Percentiles rank a stretch among this genome's conserved stretches.
Conservation (phyloP, 1,284 basidiomycete species). For the Hortiboletus rubellus region DNA sequence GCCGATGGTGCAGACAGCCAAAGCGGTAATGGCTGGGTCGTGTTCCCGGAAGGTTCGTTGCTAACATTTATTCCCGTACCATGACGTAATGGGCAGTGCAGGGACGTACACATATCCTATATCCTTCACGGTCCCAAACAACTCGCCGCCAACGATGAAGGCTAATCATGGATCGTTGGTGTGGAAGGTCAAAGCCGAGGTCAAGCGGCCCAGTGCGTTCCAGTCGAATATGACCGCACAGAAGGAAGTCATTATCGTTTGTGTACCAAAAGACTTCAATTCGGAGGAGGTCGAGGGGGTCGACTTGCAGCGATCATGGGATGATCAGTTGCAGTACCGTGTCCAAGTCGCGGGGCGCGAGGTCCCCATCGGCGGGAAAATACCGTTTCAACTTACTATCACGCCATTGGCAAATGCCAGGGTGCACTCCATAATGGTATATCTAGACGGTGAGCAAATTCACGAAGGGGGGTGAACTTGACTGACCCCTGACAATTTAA, state of each 20-base stretch:
- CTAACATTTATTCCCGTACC: slow-evolving; percentile 18
- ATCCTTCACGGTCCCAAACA: slow-evolving; percentile 82
- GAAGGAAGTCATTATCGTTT: slow-evolving; percentile 77
- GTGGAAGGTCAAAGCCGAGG: slow-evolving; percentile 83
- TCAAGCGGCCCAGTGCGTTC: slow-evolving; percentile 83
- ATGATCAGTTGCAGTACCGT: slow-evolving; percentile 84
- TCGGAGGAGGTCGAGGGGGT: slow-evolving; percentile 70
- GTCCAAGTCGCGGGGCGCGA: slow-evolving; percentile 80
- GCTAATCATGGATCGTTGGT: slow-evolving; percentile 78
- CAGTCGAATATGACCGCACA: slow-evolving; percentile 70
- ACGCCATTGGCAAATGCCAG: slow-evolving; percentile 86
- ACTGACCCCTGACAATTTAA: slow-evolving; percentile 31
- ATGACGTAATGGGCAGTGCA: slow-evolving; percentile 30
- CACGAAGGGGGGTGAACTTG: neutral
- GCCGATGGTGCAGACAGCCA: slow-evolving; percentile 43
- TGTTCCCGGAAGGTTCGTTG: slow-evolving; percentile 80
- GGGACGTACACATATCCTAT: slow-evolving; percentile 96
- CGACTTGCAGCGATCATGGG: slow-evolving; percentile 91
- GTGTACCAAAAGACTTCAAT: slow-evolving; percentile 61
- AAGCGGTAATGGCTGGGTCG: slow-evolving; percentile 75
- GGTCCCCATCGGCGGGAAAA: slow-evolving; percentile 80
- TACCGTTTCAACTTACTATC: slow-evolving; percentile 82
- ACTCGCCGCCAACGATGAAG: slow-evolving; percentile 78
- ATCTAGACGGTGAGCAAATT: slow-evolving; percentile 73
- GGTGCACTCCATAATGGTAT: slow-evolving; percentile 74